These are phyloP conservation scores for Pythium folliculosum DNA, from an alignment of 352 stramenopile species.

Conservation along the genomic window DNA sequence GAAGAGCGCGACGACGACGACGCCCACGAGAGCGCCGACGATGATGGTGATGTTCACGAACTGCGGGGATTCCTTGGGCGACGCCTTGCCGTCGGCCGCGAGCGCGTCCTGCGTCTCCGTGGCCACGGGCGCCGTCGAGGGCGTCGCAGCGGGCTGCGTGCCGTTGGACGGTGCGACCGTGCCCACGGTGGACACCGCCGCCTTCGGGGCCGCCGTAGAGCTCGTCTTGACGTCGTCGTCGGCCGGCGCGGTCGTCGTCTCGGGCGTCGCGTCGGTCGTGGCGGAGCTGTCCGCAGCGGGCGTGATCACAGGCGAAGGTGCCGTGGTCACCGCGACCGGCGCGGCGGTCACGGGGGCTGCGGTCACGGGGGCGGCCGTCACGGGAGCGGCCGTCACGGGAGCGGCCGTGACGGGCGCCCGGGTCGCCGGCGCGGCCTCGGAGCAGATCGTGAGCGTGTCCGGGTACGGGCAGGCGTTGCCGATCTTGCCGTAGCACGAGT, in stretches of 20 bases:
- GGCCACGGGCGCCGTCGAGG: neutral
- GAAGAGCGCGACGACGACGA: slow-evolving; percentile 53
- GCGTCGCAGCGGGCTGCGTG: neutral
- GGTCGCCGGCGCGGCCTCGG: slow-evolving; percentile 1
- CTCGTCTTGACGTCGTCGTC: neutral
- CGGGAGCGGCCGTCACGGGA: neutral
- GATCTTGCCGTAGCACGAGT: slow-evolving; percentile 69
- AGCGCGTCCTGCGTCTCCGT: slow-evolving; percentile 23
- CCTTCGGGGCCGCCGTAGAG: neutral
- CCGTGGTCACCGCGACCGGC: neutral
- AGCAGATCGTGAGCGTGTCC: slow-evolving; percentile 36
- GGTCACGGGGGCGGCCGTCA: slow-evolving; percentile 1
- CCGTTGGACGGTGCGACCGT: slow-evolving; percentile 22
- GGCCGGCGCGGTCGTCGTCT: neutral
- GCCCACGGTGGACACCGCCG: neutral
- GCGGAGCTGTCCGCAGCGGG: neutral
- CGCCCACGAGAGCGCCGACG: slow-evolving; percentile 37
- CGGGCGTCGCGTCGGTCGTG: neutral
- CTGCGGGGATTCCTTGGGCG: slow-evolving; percentile 26
- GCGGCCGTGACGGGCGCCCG: neutral
- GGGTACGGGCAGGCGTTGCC: slow-evolving; percentile 41
- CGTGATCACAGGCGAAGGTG: neutral
- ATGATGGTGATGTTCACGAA: slow-evolving; percentile 54
- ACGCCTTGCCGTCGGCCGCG: slow-evolving; percentile 6
- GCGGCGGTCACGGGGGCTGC: neutral